Percentiles rank a stretch among this genome's conserved stretches.
Evolutionary conservation across 1,284 basidiomycete species (phyloP).

Genomic region (Microbotryum intermedium): DNA sequence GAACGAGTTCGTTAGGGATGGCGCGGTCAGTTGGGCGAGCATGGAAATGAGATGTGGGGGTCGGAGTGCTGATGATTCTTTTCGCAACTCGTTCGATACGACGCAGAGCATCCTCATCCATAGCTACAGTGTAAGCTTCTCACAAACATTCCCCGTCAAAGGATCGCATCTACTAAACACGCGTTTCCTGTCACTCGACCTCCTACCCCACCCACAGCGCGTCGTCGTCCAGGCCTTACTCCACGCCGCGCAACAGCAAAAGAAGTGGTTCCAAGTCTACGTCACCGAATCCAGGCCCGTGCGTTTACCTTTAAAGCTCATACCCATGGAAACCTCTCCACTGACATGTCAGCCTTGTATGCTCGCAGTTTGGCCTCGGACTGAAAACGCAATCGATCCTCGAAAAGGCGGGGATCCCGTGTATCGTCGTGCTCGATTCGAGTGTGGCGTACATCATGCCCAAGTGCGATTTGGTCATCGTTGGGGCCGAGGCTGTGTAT

Average conservation of each 20-base stretch:
- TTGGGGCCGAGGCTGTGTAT: constrained; percentile 86
- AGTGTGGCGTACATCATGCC: constrained; percentile 97
- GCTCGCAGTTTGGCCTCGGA: constrained; percentile 45
- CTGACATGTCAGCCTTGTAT: background rate
- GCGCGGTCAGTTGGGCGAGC: constrained; percentile 51
- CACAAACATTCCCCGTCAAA: background rate
- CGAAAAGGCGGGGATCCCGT: constrained; percentile 78
- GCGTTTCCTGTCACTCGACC: constrained; percentile 70
- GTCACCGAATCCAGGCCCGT: constrained; percentile 90
- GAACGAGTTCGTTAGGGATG: constrained; percentile 86
- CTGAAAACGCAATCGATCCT: constrained; percentile 79
- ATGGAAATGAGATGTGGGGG: too few relatives aligned
- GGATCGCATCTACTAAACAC: constrained; percentile 7
- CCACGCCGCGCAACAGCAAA: constrained; percentile 62
- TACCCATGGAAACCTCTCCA: too few relatives aligned
- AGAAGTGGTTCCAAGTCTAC: constrained; percentile 91
- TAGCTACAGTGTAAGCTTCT: constrained; percentile 18
- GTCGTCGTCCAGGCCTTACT: constrained; percentile 91
- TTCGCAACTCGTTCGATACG: background rate
- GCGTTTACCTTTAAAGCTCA: constrained; percentile 49
- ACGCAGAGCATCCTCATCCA: constrained; percentile 24
- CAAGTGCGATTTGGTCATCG: constrained; percentile 84
- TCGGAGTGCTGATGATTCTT: too few relatives aligned
- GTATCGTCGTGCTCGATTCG: constrained; percentile 88
- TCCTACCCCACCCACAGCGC: constrained; percentile 65